A percentile compares a stretch with the other conserved stretches of the same genome.
Evolutionary conservation across 169 alveolate species (phyloP).

Genomic region (Plasmodium ovale): DNA sequence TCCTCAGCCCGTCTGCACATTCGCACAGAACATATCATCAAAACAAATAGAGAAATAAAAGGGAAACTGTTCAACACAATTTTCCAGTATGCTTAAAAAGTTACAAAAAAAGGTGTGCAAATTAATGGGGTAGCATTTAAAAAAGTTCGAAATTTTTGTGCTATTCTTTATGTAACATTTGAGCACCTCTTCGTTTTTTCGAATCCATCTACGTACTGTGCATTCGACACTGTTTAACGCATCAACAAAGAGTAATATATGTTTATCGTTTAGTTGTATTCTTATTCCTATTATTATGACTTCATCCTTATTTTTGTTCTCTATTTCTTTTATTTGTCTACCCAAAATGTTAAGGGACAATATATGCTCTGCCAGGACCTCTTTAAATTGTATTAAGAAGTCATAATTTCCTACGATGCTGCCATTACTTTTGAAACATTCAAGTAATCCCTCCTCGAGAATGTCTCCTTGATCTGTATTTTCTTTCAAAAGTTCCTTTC

Average conservation of each 20-base stretch:
- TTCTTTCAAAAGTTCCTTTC: too few relatives aligned
- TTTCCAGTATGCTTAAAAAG: conserved; percentile 36
- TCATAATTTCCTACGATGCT: background rate
- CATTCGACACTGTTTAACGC: conserved; percentile 55
- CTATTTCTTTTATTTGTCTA: conserved; percentile 4
- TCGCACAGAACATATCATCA: conserved; percentile 10
- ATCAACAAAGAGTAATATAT: conserved; percentile 23
- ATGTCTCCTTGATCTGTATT: too few relatives aligned
- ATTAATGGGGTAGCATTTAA: conserved; percentile 29
- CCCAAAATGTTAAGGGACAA: conserved; percentile 17
- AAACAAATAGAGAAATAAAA: conserved; percentile 39
- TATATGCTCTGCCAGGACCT: conserved; percentile 18
- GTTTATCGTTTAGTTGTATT: conserved; percentile 4
- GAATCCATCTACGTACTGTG: conserved; percentile 23
- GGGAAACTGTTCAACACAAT: conserved; percentile 31
- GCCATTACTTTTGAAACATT: background rate
- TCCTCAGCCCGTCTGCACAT: background rate
- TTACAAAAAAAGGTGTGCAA: conserved; percentile 16
- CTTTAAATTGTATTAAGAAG: background rate
- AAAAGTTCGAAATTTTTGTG: background rate
- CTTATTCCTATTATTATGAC: conserved; percentile 60
- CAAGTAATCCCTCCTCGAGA: background rate
- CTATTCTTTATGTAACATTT: conserved; percentile 5
- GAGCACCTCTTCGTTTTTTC: background rate
- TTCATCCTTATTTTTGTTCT: conserved; percentile 1